phyloP scores from a whole-genome alignment of 2,329 filamentous ascomycete species.

The Xylaria polymorpha region DNA sequence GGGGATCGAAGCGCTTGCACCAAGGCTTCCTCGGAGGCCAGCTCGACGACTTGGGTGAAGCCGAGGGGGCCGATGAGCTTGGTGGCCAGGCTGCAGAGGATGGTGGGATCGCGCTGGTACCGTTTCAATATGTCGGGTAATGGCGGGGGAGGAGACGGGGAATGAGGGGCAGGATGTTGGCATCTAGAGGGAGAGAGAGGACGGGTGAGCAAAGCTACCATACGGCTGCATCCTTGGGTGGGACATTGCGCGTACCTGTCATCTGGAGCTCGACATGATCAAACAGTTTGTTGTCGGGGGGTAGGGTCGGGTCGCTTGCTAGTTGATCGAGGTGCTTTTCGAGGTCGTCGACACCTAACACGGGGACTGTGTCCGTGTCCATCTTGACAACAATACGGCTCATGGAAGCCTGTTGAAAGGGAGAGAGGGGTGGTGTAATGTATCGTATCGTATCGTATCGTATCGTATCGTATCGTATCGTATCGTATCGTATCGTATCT shows the following conservation, averaged over 20 bases:
- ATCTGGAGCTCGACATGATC: slow-evolving; percentile 70
- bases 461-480: background rate
- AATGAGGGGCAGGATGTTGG: slow-evolving; percentile 64
- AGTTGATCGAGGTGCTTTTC: slow-evolving; percentile 65
- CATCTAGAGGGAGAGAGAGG: slow-evolving; percentile 52
- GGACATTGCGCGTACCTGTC: slow-evolving; percentile 53
- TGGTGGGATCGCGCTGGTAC: slow-evolving; percentile 62
- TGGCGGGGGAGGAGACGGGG: slow-evolving; percentile 63
- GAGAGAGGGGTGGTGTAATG: background rate
- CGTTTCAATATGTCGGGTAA: slow-evolving; percentile 64
- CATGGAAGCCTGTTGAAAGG: slow-evolving; percentile 32
- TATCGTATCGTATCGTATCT: too few relatives aligned
- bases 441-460: background rate
- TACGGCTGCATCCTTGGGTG: background rate
- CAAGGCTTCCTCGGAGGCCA: slow-evolving; percentile 64
- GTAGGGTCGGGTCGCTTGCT: slow-evolving; percentile 55
- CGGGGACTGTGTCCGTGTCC: slow-evolving; percentile 57
- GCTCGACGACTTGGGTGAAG: slow-evolving; percentile 62
- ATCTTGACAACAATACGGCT: slow-evolving; percentile 51
- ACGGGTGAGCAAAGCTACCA: slow-evolving; percentile 15
- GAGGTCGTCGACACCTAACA: slow-evolving; percentile 66
- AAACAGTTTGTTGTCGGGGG: slow-evolving; percentile 63
- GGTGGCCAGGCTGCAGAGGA: slow-evolving; percentile 64
- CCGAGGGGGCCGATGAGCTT: slow-evolving; percentile 66
- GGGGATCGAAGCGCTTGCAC: slow-evolving; percentile 65